A percentile compares a stretch with the other conserved stretches of the same genome.
phyloP scores from a whole-genome alignment of 768 basidiomycete genomes.

The Hypholoma sublateritium region DNA sequence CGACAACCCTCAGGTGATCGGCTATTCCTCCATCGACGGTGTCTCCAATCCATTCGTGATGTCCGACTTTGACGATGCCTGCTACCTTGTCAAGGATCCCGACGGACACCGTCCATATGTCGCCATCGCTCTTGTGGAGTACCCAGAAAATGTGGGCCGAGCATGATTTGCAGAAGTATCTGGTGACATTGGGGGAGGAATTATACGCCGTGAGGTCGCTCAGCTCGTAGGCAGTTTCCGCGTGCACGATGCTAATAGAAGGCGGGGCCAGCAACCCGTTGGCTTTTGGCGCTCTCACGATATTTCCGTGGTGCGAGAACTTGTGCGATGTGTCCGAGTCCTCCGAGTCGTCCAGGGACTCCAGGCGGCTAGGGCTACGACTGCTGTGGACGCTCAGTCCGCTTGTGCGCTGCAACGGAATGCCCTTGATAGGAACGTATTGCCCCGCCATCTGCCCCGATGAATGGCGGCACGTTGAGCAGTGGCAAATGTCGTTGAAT shows the following conservation, averaged over 20 bases:
- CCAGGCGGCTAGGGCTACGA: conserved; percentile 4
- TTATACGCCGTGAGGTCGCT: conserved; percentile 23
- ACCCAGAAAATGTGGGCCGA: conserved; percentile 27
- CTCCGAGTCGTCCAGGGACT: not conserved
- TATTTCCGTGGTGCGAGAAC: not conserved
- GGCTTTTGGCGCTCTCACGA: not conserved
- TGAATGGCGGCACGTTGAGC: conserved; percentile 27
- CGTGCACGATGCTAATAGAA: conserved; percentile 5
- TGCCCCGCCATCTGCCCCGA: conserved; percentile 27
- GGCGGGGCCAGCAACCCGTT: conserved; percentile 9
- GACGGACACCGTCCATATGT: conserved; percentile 23
- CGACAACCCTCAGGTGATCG: conserved; percentile 20
- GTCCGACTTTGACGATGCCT: conserved; percentile 21
- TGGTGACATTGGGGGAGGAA: conserved; percentile 15
- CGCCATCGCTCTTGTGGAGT: conserved; percentile 3
- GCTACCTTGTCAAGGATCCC: conserved; percentile 26
- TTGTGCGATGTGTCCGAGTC: not conserved
- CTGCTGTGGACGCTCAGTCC: conserved; percentile 10
- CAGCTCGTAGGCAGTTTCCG: conserved; percentile 18
- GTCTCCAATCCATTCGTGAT: conserved; percentile 26
- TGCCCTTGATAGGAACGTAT: conserved; percentile 19
- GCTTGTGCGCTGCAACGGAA: conserved; percentile 14
- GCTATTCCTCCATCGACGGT: conserved; percentile 34
- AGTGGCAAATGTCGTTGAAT: conserved; percentile 26
- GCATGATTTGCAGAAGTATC: conserved; percentile 30